phyloP scores from a whole-genome alignment of 495 filamentous ascomycete species.

The Aspergillus haitiensis region DNA sequence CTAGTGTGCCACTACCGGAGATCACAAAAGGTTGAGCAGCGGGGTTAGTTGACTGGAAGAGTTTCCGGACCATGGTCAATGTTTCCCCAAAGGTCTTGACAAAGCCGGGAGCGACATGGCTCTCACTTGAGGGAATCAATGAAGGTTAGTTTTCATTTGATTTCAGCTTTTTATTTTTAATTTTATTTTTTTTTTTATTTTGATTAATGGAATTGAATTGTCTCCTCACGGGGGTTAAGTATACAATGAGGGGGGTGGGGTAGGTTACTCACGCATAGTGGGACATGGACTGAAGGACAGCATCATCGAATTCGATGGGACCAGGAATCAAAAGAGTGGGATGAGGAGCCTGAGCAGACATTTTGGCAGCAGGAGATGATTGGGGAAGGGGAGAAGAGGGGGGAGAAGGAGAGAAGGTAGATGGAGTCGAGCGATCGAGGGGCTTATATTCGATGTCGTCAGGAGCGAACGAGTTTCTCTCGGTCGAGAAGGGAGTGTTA shows the following conservation, averaged over 20 bases:
- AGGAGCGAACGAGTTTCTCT: constrained; percentile 52
- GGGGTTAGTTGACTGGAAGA: constrained; percentile 84
- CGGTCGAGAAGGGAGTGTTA: constrained; percentile 68
- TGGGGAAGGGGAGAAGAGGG: constrained; percentile 12
- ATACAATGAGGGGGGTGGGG: not conserved
- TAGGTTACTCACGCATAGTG: constrained; percentile 76
- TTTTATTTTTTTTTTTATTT: no score
- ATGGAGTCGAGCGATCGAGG: constrained; percentile 41
- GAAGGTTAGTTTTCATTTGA: not conserved
- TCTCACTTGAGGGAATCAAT: constrained; percentile 62
- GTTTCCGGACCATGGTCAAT: constrained; percentile 80
- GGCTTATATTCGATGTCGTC: constrained; percentile 62
- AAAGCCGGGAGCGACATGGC: constrained; percentile 84
- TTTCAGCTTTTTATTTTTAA: not conserved
- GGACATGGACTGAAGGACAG: constrained; percentile 89
- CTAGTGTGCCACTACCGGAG: constrained; percentile 90
- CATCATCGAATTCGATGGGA: constrained; percentile 98
- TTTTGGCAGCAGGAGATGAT: constrained; percentile 43
- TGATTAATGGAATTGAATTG: no score
- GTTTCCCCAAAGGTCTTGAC: constrained; percentile 89
- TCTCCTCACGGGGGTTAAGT: not conserved
- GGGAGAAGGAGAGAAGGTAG: constrained; percentile 22
- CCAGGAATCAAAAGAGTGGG: constrained; percentile 89
- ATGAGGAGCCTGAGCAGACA: constrained; percentile 80
- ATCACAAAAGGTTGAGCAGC: constrained; percentile 88